These are phyloP conservation scores for Euphorbia tirucalli DNA, from an alignment of 345 rosid genomes.

Conservation along the genomic window DNA sequence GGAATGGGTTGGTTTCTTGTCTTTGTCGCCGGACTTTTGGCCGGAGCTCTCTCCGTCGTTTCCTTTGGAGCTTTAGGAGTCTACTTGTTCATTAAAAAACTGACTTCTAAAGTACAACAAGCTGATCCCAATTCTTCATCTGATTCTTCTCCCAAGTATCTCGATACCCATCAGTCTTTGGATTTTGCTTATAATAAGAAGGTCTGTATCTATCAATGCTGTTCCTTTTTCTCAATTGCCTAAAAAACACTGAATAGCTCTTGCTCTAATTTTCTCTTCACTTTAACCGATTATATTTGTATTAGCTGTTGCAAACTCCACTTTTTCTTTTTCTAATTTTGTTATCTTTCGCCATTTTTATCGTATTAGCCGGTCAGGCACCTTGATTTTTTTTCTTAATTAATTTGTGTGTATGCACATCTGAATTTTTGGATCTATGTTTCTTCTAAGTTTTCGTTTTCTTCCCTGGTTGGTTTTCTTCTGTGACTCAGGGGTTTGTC, in stretches of 20 bases:
- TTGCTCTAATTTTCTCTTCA: too few relatives aligned
- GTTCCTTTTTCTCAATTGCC: background rate
- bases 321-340: background rate
- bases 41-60: slow-evolving; percentile 15
- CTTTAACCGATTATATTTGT: too few relatives aligned
- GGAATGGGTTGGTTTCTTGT: slow-evolving; percentile 11
- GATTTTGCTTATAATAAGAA: slow-evolving; percentile 18
- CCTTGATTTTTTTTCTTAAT: background rate
- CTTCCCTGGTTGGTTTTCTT: background rate
- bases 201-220: slow-evolving; percentile 6
- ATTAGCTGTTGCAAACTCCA: background rate
- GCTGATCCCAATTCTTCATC: background rate
- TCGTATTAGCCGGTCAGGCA: background rate
- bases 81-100: slow-evolving; percentile 18
- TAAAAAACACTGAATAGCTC: background rate
- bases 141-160: background rate
- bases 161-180: slow-evolving; percentile 25
- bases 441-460: background rate
- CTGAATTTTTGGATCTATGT: background rate
- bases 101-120: slow-evolving; percentile 15
- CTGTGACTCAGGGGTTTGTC: slow-evolving; percentile 55
- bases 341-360: background rate
- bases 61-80: slow-evolving; percentile 21
- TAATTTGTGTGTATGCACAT: background rate
- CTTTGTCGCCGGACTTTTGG: slow-evolving; percentile 18